Evolutionary conservation across 148 eudicot species (phyloP), one percentile per base, ranked within the genome.

Genomic region (Nepenthes mirabilis): DNA sequence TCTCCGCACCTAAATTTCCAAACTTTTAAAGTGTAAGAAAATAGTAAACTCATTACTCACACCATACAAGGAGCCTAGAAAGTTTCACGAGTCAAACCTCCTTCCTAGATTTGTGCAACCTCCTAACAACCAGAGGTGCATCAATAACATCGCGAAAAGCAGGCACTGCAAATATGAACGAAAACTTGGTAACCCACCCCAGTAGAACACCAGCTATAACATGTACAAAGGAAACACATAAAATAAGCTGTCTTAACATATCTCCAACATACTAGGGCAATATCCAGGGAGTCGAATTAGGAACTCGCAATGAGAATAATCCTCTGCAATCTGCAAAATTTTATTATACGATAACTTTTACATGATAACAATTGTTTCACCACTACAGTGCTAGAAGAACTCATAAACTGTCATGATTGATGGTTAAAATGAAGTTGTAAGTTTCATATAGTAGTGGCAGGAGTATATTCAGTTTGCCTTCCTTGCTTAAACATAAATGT

Each of bases 221-320:
- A 47, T 12, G 6, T 2, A 2, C 35, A 54, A 9, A 7, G 52
- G 36, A 33, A 52, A 60, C 55, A 59, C 37, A 13, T 23, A 8
- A 48, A 73, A 49, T n/a, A 37, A n/a, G 53, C 57, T 66, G 47
- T 23, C 65, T 13, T 3, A 14, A 53, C 14, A 43, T 36, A 32
- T 48, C 43, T 53, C 33, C 37, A 53, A 76, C 78, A 74, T 79
- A 93, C 99, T 93, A 76, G 99, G 99, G 70, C 96, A 93, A 80
- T 93, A 93, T 77, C 99, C 99, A 32, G 99, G 99, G 35, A 93
- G 95, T 23, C 99, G 96, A 57, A 93, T 93, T 45, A 93, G 84
- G 77, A 93, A 88, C 72, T 88, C 96, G 52, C 95, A 80, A 63
- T 93, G 96, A 70, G 96, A 93, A 76, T 93, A 88, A 68, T 93